Percentiles rank a stretch among this genome's conserved stretches.
Conservation (phyloP, 805 yeast species). For the Grigorovia transvaalensis region DNA sequence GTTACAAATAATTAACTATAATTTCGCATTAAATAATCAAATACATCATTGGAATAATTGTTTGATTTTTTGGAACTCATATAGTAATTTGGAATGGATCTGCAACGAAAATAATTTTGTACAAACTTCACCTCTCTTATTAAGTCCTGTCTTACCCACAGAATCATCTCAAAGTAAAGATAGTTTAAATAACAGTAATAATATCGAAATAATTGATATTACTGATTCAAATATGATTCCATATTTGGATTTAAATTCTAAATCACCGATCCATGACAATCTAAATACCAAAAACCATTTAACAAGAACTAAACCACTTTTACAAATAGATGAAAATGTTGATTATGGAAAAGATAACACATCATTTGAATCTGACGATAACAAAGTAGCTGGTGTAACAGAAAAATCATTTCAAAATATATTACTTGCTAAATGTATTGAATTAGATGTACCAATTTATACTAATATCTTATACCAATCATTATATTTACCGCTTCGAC, state of each 20-base stretch:
- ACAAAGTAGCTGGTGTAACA: background rate
- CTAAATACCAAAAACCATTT: too few species aligned
- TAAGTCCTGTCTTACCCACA: background rate
- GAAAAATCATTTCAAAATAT: background rate
- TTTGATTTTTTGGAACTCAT: background rate
- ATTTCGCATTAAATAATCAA: background rate
- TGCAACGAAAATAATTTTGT: background rate
- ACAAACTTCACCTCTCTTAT: background rate
- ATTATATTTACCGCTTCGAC: background rate
- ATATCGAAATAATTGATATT: background rate
- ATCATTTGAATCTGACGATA: background rate
- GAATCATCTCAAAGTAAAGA: background rate
- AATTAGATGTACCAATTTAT: background rate
- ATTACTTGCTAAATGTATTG: background rate
- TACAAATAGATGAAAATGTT: too few species aligned
- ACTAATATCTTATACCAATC: background rate
- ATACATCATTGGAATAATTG: constrained; percentile 1
- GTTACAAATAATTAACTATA: background rate
- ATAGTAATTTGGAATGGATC: background rate
- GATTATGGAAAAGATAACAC: background rate
- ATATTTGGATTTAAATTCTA: background rate
- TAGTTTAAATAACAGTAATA: background rate
- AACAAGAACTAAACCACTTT: too few species aligned
- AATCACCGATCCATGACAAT: background rate
- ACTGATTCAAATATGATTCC: background rate